Conservation (phyloP, 106 monocot genomes). For the Chionographis japonica region DNA sequence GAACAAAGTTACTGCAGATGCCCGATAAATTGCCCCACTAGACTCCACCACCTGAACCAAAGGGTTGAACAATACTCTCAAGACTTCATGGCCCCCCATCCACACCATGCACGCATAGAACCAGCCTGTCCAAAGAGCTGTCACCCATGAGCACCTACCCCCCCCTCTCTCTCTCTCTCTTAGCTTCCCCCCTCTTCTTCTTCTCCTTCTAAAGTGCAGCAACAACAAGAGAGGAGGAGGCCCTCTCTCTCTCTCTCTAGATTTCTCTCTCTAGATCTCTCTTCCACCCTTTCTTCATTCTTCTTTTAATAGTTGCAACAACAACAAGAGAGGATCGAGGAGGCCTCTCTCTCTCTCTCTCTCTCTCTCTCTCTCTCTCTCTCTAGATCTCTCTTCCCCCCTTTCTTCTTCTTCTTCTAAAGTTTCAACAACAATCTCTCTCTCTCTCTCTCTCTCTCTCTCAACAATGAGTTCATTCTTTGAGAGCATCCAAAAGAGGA, state of each 20-base stretch:
- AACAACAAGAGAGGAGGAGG: no score
- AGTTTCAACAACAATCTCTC: no score
- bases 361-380: neutral
- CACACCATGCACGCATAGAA: conserved; percentile 20
- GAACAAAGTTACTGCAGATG: no score
- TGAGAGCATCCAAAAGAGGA: conserved; percentile 53
- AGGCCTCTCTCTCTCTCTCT: no score
- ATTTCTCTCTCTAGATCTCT: no score
- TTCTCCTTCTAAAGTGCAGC: no score
- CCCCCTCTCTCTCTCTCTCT: neutral
- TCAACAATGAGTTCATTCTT: conserved; percentile 33
- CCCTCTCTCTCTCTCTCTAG: no score
- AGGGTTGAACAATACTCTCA: neutral
- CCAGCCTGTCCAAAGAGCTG: conserved; percentile 32
- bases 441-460: neutral
- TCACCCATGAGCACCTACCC: neutral
- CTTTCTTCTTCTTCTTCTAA: no score
- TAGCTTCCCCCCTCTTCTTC: neutral
- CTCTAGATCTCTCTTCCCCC: neutral
- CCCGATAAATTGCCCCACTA: no score
- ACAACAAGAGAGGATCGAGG: neutral
- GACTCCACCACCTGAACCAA: neutral
- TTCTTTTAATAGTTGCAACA: neutral
- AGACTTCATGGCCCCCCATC: conserved; percentile 18
- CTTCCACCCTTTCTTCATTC: no score